phyloP scores from a whole-genome alignment of 192 early-diverging fungal genomes.

The Piromyces finnis region DNA sequence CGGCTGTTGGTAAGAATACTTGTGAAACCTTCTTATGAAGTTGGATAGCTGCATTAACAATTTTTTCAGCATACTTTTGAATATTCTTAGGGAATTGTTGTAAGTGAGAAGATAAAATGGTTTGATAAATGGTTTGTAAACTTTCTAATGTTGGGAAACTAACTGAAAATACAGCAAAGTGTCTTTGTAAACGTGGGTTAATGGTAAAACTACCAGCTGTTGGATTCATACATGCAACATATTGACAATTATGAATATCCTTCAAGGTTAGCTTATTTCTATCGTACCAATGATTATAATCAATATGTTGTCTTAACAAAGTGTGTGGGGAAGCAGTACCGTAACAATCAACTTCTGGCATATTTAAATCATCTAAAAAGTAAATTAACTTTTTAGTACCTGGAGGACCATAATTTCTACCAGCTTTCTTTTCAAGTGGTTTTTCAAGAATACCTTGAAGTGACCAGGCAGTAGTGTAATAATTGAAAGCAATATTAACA shows the following conservation, averaged over 20 bases:
- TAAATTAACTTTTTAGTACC: conserved; percentile 45
- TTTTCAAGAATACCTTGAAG: conserved; percentile 39
- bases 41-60: conserved; percentile 24
- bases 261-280: conserved; percentile 40
- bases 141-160: conserved; percentile 41
- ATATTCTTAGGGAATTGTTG: conserved; percentile 31
- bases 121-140: conserved; percentile 33
- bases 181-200: conserved; percentile 27
- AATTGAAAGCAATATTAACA: conserved; percentile 50
- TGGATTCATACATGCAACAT: conserved; percentile 48
- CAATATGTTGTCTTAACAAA: conserved; percentile 35
- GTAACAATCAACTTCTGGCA: conserved; percentile 53
- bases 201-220: conserved; percentile 46
- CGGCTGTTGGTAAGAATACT: conserved; percentile 35
- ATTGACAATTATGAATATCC: conserved; percentile 51
- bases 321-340: conserved; percentile 42
- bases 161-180: conserved; percentile 42
- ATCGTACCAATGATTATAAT: conserved; percentile 49
- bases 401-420: conserved; percentile 42
- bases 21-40: conserved; percentile 38
- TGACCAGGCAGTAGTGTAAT: conserved; percentile 42
- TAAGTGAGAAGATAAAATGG: conserved; percentile 31
- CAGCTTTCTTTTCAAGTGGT: conserved; percentile 46
- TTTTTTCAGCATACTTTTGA: conserved; percentile 29
- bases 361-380: conserved; percentile 48